Conservation (phyloP, 148 eudicot genomes). For the Chenopodium formosanum region DNA sequence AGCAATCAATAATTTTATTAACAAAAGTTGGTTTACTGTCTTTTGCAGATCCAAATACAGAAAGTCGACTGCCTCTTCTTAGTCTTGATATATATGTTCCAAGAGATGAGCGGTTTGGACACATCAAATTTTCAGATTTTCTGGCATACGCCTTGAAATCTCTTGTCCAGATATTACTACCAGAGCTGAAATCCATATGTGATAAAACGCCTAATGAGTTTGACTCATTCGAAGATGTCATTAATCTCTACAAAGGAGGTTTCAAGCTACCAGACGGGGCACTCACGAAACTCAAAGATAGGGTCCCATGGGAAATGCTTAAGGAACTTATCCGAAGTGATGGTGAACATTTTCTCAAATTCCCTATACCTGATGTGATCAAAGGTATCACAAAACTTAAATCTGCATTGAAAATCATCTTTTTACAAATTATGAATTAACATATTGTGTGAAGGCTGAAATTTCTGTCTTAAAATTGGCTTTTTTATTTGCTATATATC, state of each 20-base stretch:
- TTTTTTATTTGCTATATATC: neutral
- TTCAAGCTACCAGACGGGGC: conserved; percentile 43
- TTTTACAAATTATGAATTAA: neutral
- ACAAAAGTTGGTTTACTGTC: neutral
- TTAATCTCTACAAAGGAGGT: conserved; percentile 59
- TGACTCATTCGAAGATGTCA: conserved; percentile 63
- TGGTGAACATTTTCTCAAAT: conserved; percentile 58
- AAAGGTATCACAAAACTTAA: conserved; percentile 43
- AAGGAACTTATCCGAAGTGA: conserved; percentile 66
- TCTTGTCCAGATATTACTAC: conserved; percentile 51
- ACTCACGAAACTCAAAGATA: conserved; percentile 39
- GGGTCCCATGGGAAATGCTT: conserved; percentile 69
- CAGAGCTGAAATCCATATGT: conserved; percentile 53
- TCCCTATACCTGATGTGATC: conserved; percentile 76
- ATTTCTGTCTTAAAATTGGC: neutral
- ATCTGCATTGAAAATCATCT: neutral
- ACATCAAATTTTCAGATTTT: conserved; percentile 74
- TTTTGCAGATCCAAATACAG: conserved; percentile 62
- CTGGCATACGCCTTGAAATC: conserved; percentile 72
- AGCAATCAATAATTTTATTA: neutral
- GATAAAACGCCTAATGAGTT: conserved; percentile 75
- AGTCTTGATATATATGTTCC: conserved; percentile 83
- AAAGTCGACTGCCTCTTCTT: conserved; percentile 58
- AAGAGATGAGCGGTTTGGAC: conserved; percentile 72
- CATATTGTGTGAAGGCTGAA: neutral